Evolutionary conservation across 352 stramenopile species (phyloP).

Genomic region (Phytophthora citricola): DNA sequence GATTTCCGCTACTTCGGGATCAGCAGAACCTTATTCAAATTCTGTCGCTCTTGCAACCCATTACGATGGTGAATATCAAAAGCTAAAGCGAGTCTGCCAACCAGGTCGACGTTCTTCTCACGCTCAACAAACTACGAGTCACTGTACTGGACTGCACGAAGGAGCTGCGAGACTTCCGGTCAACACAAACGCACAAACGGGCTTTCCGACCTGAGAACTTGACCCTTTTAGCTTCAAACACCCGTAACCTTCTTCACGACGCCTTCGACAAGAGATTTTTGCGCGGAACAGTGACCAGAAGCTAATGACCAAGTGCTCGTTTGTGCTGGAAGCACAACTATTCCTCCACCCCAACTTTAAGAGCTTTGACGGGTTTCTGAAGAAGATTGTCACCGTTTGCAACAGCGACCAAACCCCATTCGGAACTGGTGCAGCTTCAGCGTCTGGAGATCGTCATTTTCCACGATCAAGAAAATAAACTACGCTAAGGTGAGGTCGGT

Average conservation of each 20-base stretch:
- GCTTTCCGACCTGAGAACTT: constrained; percentile 9
- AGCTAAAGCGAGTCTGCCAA: no score
- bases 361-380: constrained; percentile 8
- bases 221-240: constrained; percentile 1
- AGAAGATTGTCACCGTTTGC: constrained; percentile 1
- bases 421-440: neutral
- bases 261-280: constrained; percentile 6
- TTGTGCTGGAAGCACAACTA: constrained; percentile 7
- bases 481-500: neutral
- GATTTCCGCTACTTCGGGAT: no score
- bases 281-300: constrained; percentile 11
- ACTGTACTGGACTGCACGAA: neutral
- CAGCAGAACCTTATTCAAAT: no score
- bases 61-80: no score
- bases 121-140: constrained; percentile 6
- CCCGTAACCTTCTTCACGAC: neutral
- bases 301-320: constrained; percentile 12
- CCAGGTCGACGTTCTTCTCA: neutral
- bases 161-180: neutral
- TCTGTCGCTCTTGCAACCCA: no score
- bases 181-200: neutral
- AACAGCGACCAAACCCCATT: neutral
- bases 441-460: neutral
- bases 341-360: constrained; percentile 20
- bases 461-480: constrained; percentile 11